Evolutionary conservation across 176 grass and related monocot species (phyloP).

Genomic region (Eleusine coracana): DNA sequence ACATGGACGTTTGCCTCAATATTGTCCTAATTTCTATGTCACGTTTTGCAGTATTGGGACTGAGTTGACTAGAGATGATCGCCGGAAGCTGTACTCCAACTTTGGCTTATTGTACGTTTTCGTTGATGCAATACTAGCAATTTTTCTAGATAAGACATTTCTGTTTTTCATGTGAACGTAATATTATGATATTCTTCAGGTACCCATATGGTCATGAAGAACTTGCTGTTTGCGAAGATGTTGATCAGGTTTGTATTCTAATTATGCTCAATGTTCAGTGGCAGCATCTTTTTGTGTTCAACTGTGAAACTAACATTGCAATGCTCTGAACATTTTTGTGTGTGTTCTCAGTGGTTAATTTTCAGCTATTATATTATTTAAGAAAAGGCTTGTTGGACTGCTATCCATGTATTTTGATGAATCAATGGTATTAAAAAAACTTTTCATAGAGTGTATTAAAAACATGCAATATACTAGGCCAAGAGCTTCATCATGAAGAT

Average conservation of each 20-base stretch:
- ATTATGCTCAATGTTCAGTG: conserved; percentile 2
- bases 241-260: conserved; percentile 76
- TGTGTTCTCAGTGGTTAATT: background rate
- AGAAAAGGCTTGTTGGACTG: background rate
- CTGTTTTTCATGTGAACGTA: conserved; percentile 35
- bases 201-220: conserved; percentile 99
- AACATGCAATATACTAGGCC: conserved; percentile 27
- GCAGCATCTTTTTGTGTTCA: conserved; percentile 2
- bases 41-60: conserved; percentile 81
- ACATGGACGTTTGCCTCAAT: background rate
- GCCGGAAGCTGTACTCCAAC: conserved; percentile 91
- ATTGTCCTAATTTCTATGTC: conserved; percentile 33
- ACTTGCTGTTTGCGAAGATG: conserved; percentile 92
- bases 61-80: conserved; percentile 97
- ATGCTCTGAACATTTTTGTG: background rate
- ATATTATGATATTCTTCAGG: conserved; percentile 46
- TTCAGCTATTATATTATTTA: background rate
- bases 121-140: background rate
- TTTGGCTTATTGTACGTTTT: conserved; percentile 90
- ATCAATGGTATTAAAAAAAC: background rate
- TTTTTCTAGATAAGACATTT: conserved; percentile 29
- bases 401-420: conserved; percentile 13
- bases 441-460: conserved; percentile 5
- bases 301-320: background rate
- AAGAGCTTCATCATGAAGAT: conserved; percentile 39